Evolutionary conservation across 192 early-diverging fungal genomes (phyloP).

Genomic region (Haplosporangium gracile): DNA sequence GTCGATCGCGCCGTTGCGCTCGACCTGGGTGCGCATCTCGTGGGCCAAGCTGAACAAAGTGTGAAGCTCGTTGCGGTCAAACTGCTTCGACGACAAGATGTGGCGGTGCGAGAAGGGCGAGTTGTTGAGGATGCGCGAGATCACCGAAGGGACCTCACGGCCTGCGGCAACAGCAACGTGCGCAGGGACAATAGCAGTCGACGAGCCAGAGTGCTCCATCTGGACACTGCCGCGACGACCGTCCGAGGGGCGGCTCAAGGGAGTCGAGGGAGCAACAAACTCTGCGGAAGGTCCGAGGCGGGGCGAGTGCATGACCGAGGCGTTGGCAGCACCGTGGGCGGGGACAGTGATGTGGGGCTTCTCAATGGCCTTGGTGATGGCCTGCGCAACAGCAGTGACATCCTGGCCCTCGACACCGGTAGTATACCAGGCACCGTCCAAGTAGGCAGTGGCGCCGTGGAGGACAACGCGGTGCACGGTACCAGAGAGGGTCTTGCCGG

Average conservation of each 20-base stretch:
- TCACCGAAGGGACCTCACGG: slow-evolving; percentile 24
- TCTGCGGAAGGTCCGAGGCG: slow-evolving; percentile 43
- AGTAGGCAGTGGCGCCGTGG: slow-evolving; percentile 84
- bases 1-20: slow-evolving; percentile 88
- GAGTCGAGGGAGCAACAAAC: slow-evolving; percentile 11
- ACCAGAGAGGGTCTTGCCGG: slow-evolving; percentile 72
- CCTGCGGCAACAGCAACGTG: slow-evolving; percentile 4
- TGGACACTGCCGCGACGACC: slow-evolving; percentile 35
- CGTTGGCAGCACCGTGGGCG: slow-evolving; percentile 10
- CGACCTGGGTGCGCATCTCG: slow-evolving; percentile 96
- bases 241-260: slow-evolving; percentile 16
- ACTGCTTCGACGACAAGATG: slow-evolving; percentile 92
- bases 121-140: slow-evolving; percentile 64
- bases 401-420: slow-evolving; percentile 61
- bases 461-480: slow-evolving; percentile 92
- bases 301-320: slow-evolving; percentile 41
- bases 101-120: slow-evolving; percentile 96
- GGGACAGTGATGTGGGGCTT: slow-evolving; percentile 12
- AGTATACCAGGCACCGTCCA: slow-evolving; percentile 79
- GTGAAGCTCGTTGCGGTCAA: slow-evolving; percentile 94
- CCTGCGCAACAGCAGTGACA: slow-evolving; percentile 58
- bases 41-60: slow-evolving; percentile 95
- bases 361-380: slow-evolving; percentile 48
- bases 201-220: slow-evolving; percentile 19
- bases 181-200: slow-evolving; percentile 11